phyloP scores from a whole-genome alignment of 2,329 filamentous ascomycete species.

The Amphichorda felina region DNA sequence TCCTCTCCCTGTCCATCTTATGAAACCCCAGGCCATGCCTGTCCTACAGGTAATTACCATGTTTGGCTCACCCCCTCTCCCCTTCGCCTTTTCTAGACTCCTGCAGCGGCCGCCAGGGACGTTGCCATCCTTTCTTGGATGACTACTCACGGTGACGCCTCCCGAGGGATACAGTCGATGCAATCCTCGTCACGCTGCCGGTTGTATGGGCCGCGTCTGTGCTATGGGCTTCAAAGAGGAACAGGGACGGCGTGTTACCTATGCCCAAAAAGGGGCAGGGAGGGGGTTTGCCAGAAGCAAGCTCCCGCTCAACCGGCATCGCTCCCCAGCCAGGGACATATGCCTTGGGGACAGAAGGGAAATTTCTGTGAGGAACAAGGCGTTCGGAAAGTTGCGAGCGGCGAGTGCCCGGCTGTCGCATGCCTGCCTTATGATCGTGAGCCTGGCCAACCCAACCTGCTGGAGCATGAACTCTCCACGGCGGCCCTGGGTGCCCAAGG shows the following conservation, averaged over 20 bases:
- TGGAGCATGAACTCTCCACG: too few species aligned
- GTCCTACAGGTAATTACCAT: neutral
- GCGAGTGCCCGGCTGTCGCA: conserved; percentile 1
- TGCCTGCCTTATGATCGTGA: neutral
- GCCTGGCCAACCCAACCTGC: neutral
- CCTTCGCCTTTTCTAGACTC: neutral
- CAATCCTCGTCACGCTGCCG: too few species aligned
- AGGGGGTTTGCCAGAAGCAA: too few species aligned
- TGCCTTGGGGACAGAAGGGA: neutral
- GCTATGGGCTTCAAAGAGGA: too few species aligned
- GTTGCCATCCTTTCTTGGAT: neutral
- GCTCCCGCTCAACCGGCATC: neutral
- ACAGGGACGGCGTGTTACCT: too few species aligned
- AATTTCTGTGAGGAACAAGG: too few species aligned
- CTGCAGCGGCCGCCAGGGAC: neutral
- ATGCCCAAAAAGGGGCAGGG: too few species aligned
- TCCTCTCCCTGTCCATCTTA: neutral
- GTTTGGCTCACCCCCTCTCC: neutral
- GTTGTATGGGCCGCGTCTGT: too few species aligned
- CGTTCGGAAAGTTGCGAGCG: neutral
- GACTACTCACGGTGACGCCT: too few species aligned
- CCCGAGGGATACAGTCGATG: too few species aligned
- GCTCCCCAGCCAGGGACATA: neutral
- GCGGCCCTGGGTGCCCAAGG: neutral
- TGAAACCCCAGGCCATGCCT: neutral